Evolutionary conservation across 2,329 filamentous ascomycete genomes (phyloP).

Genomic region (Phialemoniopsis sp.): DNA sequence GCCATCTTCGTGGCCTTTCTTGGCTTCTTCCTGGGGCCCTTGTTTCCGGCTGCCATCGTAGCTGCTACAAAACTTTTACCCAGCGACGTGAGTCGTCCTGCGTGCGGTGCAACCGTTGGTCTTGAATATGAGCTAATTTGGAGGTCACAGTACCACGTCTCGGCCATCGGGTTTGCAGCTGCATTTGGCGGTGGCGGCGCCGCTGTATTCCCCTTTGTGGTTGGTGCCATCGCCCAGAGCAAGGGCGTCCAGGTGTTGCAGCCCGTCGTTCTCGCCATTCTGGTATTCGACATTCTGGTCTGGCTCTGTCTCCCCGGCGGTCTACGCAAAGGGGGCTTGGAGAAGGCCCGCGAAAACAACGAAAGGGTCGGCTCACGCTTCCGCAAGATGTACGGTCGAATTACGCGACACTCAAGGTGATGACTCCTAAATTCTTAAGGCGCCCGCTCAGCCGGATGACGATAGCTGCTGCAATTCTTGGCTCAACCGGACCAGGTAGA

Average conservation of each 20-base stretch:
- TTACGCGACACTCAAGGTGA: slow-evolving; percentile 1
- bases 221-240: slow-evolving; percentile 62
- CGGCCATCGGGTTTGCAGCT: slow-evolving; percentile 75
- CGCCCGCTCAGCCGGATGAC: slow-evolving; percentile 2
- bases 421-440: no score
- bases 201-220: slow-evolving; percentile 60
- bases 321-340: slow-evolving; percentile 31
- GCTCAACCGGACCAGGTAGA: slow-evolving; percentile 71
- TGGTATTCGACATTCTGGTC: slow-evolving; percentile 37
- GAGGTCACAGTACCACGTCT: slow-evolving; percentile 50
- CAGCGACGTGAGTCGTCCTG: slow-evolving; percentile 40
- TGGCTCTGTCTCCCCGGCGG: slow-evolving; percentile 41
- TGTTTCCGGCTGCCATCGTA: slow-evolving; percentile 74
- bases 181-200: slow-evolving; percentile 74
- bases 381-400: slow-evolving; percentile 8
- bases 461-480: slow-evolving; percentile 50
- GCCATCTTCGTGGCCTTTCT: slow-evolving; percentile 67
- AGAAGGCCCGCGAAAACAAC: slow-evolving; percentile 29
- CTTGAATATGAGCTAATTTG: no score
- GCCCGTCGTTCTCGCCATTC: slow-evolving; percentile 46
- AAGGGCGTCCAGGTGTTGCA: slow-evolving; percentile 54
- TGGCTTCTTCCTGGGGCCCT: slow-evolving; percentile 75
- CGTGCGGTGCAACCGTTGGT: no score
- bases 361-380: slow-evolving; percentile 29
- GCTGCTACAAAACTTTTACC: slow-evolving; percentile 72